These are phyloP conservation scores for Eudorina sp. DNA, from an alignment of 139 green algal species.

Conservation along the genomic window DNA sequence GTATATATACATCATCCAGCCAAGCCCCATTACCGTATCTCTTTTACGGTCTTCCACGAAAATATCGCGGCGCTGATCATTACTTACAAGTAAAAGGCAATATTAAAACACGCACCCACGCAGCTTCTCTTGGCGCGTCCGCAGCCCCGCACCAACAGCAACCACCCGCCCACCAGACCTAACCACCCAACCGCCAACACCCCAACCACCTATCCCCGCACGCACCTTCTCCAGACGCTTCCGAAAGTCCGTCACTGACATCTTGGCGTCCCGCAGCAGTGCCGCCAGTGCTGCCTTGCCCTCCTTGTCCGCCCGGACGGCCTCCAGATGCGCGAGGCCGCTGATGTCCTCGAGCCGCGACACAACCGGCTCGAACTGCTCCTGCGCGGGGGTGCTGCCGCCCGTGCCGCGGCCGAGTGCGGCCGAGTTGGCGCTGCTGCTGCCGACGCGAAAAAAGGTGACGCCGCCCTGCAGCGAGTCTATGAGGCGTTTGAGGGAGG, in stretches of 20 bases:
- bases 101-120: no score
- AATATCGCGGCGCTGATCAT: no score
- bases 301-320: background rate
- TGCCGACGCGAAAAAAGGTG: constrained; percentile 8
- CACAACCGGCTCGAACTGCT: background rate
- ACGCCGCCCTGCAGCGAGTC: constrained; percentile 14
- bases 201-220: background rate
- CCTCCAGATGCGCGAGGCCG: background rate
- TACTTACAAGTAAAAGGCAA: no score
- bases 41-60: background rate
- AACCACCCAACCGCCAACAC: no score
- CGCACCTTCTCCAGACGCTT: background rate
- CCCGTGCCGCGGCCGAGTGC: background rate
- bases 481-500: background rate
- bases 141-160: no score
- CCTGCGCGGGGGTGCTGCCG: background rate
- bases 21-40: background rate
- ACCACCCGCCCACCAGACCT: no score
- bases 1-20: background rate
- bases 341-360: background rate
- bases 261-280: background rate
- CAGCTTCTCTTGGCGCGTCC: no score
- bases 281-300: background rate
- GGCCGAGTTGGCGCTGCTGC: background rate
- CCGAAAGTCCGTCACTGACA: background rate